Percentiles rank a stretch among this genome's conserved stretches.
Conservation (phyloP, 306 rosid genomes). For the Quercus aquifolioides region DNA sequence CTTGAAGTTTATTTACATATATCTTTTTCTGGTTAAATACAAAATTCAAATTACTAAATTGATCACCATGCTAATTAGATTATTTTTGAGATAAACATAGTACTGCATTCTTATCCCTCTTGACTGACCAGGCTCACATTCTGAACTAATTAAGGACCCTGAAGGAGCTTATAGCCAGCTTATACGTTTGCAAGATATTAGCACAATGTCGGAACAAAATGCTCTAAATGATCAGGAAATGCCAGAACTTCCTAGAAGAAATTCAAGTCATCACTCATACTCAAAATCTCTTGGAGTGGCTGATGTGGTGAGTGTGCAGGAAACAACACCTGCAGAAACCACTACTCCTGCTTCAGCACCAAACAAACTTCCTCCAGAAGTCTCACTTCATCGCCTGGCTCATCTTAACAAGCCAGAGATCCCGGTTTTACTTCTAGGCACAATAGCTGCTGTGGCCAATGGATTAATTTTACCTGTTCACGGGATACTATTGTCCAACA, state of each 20-base stretch:
- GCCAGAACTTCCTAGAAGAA: too few relatives aligned
- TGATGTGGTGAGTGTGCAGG: constrained; percentile 24
- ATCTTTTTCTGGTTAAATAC: too few relatives aligned
- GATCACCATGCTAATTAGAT: too few relatives aligned
- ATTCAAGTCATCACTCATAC: constrained; percentile 30
- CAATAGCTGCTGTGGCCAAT: constrained; percentile 48
- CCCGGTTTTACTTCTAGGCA: constrained; percentile 51
- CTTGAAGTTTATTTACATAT: not conserved
- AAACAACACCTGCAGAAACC: constrained; percentile 19
- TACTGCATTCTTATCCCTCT: constrained; percentile 4
- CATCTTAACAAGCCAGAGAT: constrained; percentile 77
- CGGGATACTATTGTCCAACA: constrained; percentile 44
- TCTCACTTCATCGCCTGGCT: constrained; percentile 52
- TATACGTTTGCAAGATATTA: constrained; percentile 46
- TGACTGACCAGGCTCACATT: constrained; percentile 54
- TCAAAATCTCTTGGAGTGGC: constrained; percentile 37
- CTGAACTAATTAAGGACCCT: constrained; percentile 48
- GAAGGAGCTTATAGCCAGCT: constrained; percentile 74
- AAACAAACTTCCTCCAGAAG: constrained; percentile 27
- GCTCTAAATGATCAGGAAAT: constrained; percentile 21
- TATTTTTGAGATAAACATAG: too few relatives aligned
- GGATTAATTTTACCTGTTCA: constrained; percentile 50
- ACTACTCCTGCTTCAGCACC: constrained; percentile 23
- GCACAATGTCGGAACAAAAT: constrained; percentile 29
- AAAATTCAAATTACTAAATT: too few relatives aligned